phyloP scores from a whole-genome alignment of 2,329 filamentous ascomycete genomes.

The Botrytis fabae region DNA sequence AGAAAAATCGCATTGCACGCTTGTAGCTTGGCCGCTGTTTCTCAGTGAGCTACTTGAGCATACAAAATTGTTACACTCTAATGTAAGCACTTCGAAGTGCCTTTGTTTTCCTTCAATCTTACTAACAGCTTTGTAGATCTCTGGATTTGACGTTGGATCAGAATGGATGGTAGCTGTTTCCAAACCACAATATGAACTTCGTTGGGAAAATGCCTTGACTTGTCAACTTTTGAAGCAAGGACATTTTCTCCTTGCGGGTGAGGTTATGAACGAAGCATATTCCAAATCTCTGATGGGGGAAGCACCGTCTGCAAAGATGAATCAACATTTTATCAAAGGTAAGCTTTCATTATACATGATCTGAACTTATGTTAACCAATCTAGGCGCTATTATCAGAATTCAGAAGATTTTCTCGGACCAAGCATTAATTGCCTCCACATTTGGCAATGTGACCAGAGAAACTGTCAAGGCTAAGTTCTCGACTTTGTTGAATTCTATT shows the following conservation, averaged over 20 bases:
- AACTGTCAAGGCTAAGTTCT: slow-evolving; percentile 27
- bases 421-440: slow-evolving; percentile 26
- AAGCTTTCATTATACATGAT: neutral
- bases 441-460: slow-evolving; percentile 22
- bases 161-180: slow-evolving; percentile 56
- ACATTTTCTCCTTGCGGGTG: slow-evolving; percentile 9
- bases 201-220: slow-evolving; percentile 42
- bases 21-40: slow-evolving; percentile 53
- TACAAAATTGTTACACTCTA: slow-evolving; percentile 46
- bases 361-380: neutral
- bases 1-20: slow-evolving; percentile 49
- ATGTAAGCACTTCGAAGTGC: slow-evolving; percentile 22
- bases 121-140: slow-evolving; percentile 33
- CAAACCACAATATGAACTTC: slow-evolving; percentile 50
- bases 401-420: slow-evolving; percentile 25
- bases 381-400: slow-evolving; percentile 15
- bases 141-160: slow-evolving; percentile 45
- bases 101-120: neutral
- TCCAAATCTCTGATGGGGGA: neutral
- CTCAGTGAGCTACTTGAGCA: slow-evolving; percentile 51
- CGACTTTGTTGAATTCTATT: slow-evolving; percentile 31
- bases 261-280: neutral
- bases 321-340: slow-evolving; percentile 17
- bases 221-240: slow-evolving; percentile 16
- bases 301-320: neutral